A percentile compares a stretch with the other conserved stretches of the same genome.
Evolutionary conservation across 352 stramenopile species (phyloP).

Genomic region (Phytopythium boreale): DNA sequence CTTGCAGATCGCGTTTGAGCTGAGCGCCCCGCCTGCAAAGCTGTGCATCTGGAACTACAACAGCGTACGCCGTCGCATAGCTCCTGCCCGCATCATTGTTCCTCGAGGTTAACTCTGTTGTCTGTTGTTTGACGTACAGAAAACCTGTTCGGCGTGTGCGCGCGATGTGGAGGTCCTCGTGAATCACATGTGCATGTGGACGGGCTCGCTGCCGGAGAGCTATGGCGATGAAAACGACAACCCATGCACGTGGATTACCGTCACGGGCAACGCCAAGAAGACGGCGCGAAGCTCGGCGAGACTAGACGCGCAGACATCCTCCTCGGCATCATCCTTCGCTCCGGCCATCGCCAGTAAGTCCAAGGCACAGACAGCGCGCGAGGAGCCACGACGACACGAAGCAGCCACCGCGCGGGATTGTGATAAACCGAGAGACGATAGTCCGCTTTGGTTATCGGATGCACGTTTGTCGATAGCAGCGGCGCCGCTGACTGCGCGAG

Average conservation of each 20-base stretch:
- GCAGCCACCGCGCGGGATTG: neutral
- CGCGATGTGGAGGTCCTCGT: slow-evolving; percentile 70
- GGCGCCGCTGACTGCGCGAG: slow-evolving; percentile 1
- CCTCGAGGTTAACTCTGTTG: neutral
- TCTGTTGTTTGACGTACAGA: slow-evolving; percentile 13
- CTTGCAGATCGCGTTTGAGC: slow-evolving; percentile 54
- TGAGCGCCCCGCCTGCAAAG: slow-evolving; percentile 42
- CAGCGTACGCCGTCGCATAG: slow-evolving; percentile 39
- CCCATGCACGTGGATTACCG: slow-evolving; percentile 64
- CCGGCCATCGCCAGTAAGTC: neutral
- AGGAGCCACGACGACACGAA: neutral
- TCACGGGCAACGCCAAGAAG: slow-evolving; percentile 34
- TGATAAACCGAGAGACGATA: neutral
- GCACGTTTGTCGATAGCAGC: neutral
- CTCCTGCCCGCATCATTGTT: neutral
- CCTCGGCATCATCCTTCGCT: neutral
- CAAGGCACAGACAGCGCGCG: neutral
- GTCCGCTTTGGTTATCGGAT: slow-evolving; percentile 6
- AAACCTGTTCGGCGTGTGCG: slow-evolving; percentile 41
- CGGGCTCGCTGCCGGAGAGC: slow-evolving; percentile 65
- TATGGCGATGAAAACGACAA: slow-evolving; percentile 69
- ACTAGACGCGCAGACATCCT: neutral
- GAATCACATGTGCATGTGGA: slow-evolving; percentile 63
- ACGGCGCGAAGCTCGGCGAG: slow-evolving; percentile 20
- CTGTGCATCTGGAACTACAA: slow-evolving; percentile 86